phyloP scores from a whole-genome alignment of 31 red algal genomes.

The Odonthalia washingtoniensis region DNA sequence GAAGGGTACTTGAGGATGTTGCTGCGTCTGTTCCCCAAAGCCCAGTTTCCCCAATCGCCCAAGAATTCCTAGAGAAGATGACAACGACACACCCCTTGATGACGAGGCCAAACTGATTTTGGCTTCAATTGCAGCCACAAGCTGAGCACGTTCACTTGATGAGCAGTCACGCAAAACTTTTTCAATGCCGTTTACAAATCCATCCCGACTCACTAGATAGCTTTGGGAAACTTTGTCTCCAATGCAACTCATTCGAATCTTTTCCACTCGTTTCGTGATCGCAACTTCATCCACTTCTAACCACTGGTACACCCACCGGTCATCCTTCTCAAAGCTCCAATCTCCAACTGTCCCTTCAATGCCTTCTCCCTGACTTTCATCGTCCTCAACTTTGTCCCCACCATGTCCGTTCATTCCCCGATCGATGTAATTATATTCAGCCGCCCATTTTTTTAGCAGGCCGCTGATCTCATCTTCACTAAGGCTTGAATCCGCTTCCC shows the following conservation, averaged over 20 bases:
- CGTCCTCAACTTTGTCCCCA: conserved; percentile 31
- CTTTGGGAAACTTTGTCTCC: conserved; percentile 48
- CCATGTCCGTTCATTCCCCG: conserved; percentile 57
- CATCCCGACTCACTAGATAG: conserved; percentile 67
- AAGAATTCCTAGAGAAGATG: conserved; percentile 61
- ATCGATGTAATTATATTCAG: conserved; percentile 65
- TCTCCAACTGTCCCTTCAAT: background rate
- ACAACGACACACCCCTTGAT: conserved; percentile 46
- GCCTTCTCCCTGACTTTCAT: conserved; percentile 16
- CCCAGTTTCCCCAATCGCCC: conserved; percentile 67
- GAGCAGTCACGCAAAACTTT: conserved; percentile 68
- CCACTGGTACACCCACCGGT: conserved; percentile 91
- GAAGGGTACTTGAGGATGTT: too few species aligned
- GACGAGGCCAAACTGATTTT: conserved; percentile 62
- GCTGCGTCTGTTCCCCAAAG: too few species aligned
- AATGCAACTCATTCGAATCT: conserved; percentile 74
- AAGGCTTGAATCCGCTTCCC: conserved; percentile 73
- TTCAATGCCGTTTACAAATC: conserved; percentile 87
- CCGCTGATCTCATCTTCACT: conserved; percentile 50
- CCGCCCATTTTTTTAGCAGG: conserved; percentile 89
- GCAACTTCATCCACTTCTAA: conserved; percentile 85
- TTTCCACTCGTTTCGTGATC: conserved; percentile 68
- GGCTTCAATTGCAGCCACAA: conserved; percentile 69
- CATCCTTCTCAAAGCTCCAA: conserved; percentile 69
- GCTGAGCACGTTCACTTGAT: conserved; percentile 42